Evolutionary conservation across 768 basidiomycete species (phyloP).

Genomic region (Hygrocybe punicea): DNA sequence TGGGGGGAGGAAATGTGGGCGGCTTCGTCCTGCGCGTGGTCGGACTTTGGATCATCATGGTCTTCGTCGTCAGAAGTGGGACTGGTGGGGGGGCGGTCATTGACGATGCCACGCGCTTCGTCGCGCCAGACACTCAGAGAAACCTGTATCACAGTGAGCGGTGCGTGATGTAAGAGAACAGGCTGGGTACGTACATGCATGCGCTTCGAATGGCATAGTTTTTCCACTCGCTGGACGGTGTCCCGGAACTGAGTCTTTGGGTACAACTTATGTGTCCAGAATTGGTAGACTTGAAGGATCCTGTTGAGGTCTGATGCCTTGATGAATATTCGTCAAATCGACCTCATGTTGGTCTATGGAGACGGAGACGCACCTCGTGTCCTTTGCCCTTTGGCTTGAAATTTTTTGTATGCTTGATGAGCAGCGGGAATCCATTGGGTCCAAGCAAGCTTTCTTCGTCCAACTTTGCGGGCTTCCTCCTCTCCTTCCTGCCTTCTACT

Average conservation of each 20-base stretch:
- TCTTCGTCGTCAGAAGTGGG: conserved; percentile 11
- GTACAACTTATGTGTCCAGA: conserved; percentile 92
- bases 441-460: conserved; percentile 76
- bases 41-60: conserved; percentile 25
- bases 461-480: conserved; percentile 54
- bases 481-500: conserved; percentile 37
- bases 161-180: background rate
- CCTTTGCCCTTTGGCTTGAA: conserved; percentile 88
- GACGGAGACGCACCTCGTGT: conserved; percentile 62
- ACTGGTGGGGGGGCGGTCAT: conserved; percentile 27
- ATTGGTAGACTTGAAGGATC: conserved; percentile 81
- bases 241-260: conserved; percentile 87
- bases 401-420: conserved; percentile 71
- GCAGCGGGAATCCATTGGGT: conserved; percentile 70
- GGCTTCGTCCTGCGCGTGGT: conserved; percentile 18
- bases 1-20: conserved; percentile 8
- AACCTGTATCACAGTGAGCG: conserved; percentile 42
- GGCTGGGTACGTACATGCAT: conserved; percentile 64
- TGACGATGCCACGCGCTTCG: conserved; percentile 46
- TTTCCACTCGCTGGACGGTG: conserved; percentile 82
- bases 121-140: conserved; percentile 75
- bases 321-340: background rate
- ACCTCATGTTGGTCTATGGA: background rate
- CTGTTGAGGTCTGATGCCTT: conserved; percentile 80
- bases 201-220: conserved; percentile 77